Evolutionary conservation across 2,329 filamentous ascomycete genomes (phyloP).

Genomic region (Blastomyces percursus): DNA sequence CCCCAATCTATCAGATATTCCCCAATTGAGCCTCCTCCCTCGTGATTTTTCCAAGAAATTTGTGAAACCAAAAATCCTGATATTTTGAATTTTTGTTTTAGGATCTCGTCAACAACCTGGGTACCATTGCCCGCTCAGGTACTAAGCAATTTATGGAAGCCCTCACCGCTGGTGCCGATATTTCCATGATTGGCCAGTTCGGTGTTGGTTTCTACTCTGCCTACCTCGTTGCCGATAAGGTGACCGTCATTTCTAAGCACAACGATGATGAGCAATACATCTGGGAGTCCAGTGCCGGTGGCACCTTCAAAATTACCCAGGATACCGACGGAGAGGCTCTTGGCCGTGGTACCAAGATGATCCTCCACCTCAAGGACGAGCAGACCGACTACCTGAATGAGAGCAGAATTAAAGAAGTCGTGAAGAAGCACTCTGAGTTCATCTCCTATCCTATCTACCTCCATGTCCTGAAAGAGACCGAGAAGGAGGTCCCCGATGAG

Average conservation of each 20-base stretch:
- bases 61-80: slow-evolving; percentile 18
- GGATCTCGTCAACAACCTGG: slow-evolving; percentile 99
- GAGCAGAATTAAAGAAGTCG: slow-evolving; percentile 98
- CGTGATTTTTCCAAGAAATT: slow-evolving; percentile 1
- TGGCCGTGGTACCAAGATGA: slow-evolving; percentile 92
- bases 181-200: slow-evolving; percentile 99
- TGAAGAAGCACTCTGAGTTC: slow-evolving; percentile 99
- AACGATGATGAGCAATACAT: slow-evolving; percentile 99
- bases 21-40: background rate
- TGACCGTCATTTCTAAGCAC: slow-evolving; percentile 94
- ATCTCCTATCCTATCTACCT: slow-evolving; percentile 99
- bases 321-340: slow-evolving; percentile 86
- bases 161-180: slow-evolving; percentile 92
- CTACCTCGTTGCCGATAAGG: slow-evolving; percentile 96
- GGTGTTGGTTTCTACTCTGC: slow-evolving; percentile 99
- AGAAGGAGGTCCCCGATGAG: slow-evolving; percentile 97
- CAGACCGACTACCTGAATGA: slow-evolving; percentile 97
- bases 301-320: slow-evolving; percentile 85
- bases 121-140: slow-evolving; percentile 96
- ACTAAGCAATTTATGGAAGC: slow-evolving; percentile 99
- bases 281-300: slow-evolving; percentile 96
- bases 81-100: slow-evolving; percentile 24
- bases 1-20: background rate
- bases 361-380: slow-evolving; percentile 99
- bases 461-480: slow-evolving; percentile 97